These are phyloP conservation scores for Stromatinia cepivora DNA, from an alignment of 2,329 filamentous ascomycete species.

Conservation along the genomic window DNA sequence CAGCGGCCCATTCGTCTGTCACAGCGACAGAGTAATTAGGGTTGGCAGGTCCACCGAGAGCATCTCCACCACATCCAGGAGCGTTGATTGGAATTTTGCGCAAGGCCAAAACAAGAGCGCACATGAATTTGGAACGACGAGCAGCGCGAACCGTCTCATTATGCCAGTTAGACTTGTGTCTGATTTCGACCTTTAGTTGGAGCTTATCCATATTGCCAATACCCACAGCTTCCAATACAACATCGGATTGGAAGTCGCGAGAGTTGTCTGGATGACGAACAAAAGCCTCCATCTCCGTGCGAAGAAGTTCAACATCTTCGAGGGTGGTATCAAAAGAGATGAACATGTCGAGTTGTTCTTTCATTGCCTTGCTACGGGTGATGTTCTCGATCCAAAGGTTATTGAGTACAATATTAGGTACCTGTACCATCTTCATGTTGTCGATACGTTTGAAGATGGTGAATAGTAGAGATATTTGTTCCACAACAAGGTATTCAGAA, in stretches of 20 bases:
- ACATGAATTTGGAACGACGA: slow-evolving; percentile 94
- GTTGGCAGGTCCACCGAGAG: slow-evolving; percentile 67
- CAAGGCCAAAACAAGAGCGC: slow-evolving; percentile 80
- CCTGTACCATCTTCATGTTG: slow-evolving; percentile 72
- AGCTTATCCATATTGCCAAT: slow-evolving; percentile 88
- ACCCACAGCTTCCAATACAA: slow-evolving; percentile 74
- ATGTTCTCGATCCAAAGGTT: slow-evolving; percentile 95
- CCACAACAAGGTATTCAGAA: slow-evolving; percentile 72
- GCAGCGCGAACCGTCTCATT: slow-evolving; percentile 80
- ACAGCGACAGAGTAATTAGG: slow-evolving; percentile 80
- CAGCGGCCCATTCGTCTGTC: slow-evolving; percentile 63
- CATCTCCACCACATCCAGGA: slow-evolving; percentile 70
- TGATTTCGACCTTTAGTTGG: slow-evolving; percentile 76
- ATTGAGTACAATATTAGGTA: slow-evolving; percentile 91
- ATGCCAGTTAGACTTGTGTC: slow-evolving; percentile 91
- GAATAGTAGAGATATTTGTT: slow-evolving; percentile 92
- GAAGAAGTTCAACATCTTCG: slow-evolving; percentile 84
- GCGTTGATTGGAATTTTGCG: slow-evolving; percentile 83
- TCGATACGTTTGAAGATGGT: slow-evolving; percentile 85
- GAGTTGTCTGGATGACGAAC: slow-evolving; percentile 80
- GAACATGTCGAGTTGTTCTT: slow-evolving; percentile 73
- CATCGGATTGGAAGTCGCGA: slow-evolving; percentile 85
- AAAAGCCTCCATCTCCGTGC: slow-evolving; percentile 80
- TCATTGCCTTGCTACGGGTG: slow-evolving; percentile 87
- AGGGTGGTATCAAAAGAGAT: slow-evolving; percentile 86